These are phyloP conservation scores for Blastobotrys apis DNA, from an alignment of 1,139 yeast species.

Conservation along the genomic window DNA sequence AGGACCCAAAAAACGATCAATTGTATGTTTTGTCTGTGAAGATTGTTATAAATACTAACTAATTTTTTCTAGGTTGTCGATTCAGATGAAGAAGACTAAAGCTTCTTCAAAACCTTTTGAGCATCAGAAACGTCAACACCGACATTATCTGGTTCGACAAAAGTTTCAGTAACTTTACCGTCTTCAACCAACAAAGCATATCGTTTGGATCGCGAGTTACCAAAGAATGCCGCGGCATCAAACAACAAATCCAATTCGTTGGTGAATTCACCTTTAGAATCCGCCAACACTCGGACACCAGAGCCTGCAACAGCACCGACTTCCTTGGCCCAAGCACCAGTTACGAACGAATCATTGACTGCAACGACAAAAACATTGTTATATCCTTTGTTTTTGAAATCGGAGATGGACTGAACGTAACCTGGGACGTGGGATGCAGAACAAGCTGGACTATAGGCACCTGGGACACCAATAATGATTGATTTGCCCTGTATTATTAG, in stretches of 20 bases:
- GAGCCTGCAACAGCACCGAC: slow-evolving; percentile 33
- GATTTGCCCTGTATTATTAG: slow-evolving; percentile 42
- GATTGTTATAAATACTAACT: no score
- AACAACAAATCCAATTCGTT: slow-evolving; percentile 59
- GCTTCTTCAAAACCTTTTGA: slow-evolving; percentile 40
- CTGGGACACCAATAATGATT: slow-evolving; percentile 78
- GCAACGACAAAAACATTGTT: slow-evolving; percentile 58
- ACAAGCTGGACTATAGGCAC: slow-evolving; percentile 88
- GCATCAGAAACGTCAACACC: slow-evolving; percentile 58
- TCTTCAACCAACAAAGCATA: slow-evolving; percentile 72
- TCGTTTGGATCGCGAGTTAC: slow-evolving; percentile 69
- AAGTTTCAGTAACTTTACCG: slow-evolving; percentile 60
- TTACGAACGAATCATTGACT: slow-evolving; percentile 83
- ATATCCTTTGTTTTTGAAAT: slow-evolving; percentile 63
- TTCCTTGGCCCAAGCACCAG: slow-evolving; percentile 68
- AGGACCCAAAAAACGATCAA: neutral
- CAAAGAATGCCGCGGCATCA: slow-evolving; percentile 70
- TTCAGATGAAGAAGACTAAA: slow-evolving; percentile 2
- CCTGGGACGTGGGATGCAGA: slow-evolving; percentile 78
- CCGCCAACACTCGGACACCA: slow-evolving; percentile 55
- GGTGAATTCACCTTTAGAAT: slow-evolving; percentile 68
- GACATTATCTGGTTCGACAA: slow-evolving; percentile 78
- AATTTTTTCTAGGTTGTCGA: no score
- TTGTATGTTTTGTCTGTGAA: no score
- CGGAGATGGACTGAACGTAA: slow-evolving; percentile 48